These are phyloP conservation scores for Suillus tomentosus DNA, from an alignment of 768 basidiomycete genomes.

Conservation along the genomic window DNA sequence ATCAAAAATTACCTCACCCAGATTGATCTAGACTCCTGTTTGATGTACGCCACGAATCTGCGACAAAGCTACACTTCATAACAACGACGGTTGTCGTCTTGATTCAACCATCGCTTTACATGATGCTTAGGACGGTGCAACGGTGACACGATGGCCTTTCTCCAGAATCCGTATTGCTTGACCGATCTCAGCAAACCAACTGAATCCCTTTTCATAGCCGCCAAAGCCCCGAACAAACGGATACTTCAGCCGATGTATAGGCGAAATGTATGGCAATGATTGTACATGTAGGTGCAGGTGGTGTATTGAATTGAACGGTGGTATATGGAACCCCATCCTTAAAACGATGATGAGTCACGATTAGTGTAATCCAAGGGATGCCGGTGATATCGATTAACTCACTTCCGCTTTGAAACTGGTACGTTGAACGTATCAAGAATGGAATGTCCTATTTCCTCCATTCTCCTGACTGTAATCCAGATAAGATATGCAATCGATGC, in stretches of 20 bases:
- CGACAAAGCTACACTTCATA: not conserved
- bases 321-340: conserved; percentile 83
- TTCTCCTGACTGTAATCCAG: conserved; percentile 40
- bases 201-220: conserved; percentile 58
- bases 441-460: conserved; percentile 52
- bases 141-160: conserved; percentile 47
- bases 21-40: not conserved
- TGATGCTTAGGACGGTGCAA: conserved; percentile 38
- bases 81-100: not conserved
- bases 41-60: not conserved
- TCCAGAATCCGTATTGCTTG: conserved; percentile 67
- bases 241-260: conserved; percentile 46
- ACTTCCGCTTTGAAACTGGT: conserved; percentile 50
- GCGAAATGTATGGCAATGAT: conserved; percentile 60
- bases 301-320: conserved; percentile 70
- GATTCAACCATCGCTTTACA: not conserved
- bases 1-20: not conserved
- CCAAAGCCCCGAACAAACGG: conserved; percentile 43
- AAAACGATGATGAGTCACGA: not conserved
- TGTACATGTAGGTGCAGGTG: conserved; percentile 81
- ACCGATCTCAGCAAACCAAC: conserved; percentile 69
- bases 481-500: conserved; percentile 23
- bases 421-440: conserved; percentile 52
- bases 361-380: not conserved
- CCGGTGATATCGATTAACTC: conserved; percentile 17